Evolutionary conservation across 208 protist genomes (phyloP), one percentile per base, ranked within the genome.

Genomic region (Leishmania mexicana): DNA sequence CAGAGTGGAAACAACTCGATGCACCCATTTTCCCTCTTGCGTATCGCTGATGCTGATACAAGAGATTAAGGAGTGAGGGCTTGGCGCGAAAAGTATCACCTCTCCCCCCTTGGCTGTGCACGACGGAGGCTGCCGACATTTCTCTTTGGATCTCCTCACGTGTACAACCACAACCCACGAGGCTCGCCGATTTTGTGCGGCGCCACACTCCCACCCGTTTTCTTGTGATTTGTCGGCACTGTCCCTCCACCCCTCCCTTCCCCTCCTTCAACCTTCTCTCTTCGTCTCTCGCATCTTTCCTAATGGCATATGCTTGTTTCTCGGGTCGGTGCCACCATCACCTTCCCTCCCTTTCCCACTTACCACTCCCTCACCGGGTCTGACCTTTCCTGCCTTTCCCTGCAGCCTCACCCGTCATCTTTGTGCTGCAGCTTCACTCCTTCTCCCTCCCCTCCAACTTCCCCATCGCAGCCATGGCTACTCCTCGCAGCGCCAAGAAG

Each of bases 401-500:
- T 21, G 19, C 68, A 73, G 38, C 42, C 24, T n/a, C 10, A 24
- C 53, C 28, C 19, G 24, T 51, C 68, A 51, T 54, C 68, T 51
- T 51, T 5, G 40, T 31, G 8, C 42, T 42, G 35, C 24, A 42
- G 24, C 17, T 35, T 49, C 35, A 17, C 7, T 62, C 74, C n/a
- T 40, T 35, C 21, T 31, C 17, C 28, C 24, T 49, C 60, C 58
- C 70, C 40, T 53, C 57, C 31, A 47, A 28, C n/a, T 47, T 51
- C 45, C 64, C 71, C 72, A 45, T 51, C 31, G 58, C 54, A 79
- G 85, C 64, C 31, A 95, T 95, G 90, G 90, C 89, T 71, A 93
- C 93, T 67, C 93, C 90, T 68, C 88, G 87, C 85, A 86, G 86
- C 77, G 81, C 86, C 49, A 96, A 96, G 90, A 94, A 96, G 92